Evolutionary conservation across 192 early-diverging fungal genomes (phyloP), one percentile per base, ranked within the genome.

Genomic region (Chytriomyces sp.): DNA sequence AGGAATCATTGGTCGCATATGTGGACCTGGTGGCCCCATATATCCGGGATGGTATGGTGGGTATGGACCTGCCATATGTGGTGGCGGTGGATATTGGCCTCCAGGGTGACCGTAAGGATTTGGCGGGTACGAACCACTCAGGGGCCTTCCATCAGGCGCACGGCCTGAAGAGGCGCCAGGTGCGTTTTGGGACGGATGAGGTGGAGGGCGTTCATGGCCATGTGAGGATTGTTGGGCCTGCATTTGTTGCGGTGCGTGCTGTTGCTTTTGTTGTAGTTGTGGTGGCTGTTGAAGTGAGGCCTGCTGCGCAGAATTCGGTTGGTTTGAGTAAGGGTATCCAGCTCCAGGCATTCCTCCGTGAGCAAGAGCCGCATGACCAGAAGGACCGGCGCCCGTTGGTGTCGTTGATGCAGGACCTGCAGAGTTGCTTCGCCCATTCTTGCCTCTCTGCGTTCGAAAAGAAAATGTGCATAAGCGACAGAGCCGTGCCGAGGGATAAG

Each of bases 261-360:
- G 11, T 69, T 69, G 68, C 18, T 49, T 16, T 49, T 53, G 68
- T 47, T 18, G 49, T 5, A 53, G 68, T 47, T 69, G 68, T 20
- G 49, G 68, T 13, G 18, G 7, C 53, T 69, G 68, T 45, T 69
- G 68, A 50, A 23, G 26, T 46, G 47, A 0, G 50, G 11, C 13
- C 50, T 60, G n/a, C 59, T 44, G 24, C 50, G 16, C 23, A 24
- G 24, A 28, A 13, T 72, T 11, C 18, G 8, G 47, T 72, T 72
- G 23, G 50, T 47, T 50, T 72, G 47, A 50, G 20, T 50, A 24
- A 23, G 46, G 16, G 16, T 16, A 48, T 20, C 16, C 16, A 69
- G 46, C 45, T 20, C 16, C n/a, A 11, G 13, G 49, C 18, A 18
- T 13, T 18, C 16, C n/a, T 18, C n/a, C 16, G 28, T n/a, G n/a